Evolutionary conservation across 2,329 filamentous ascomycete genomes (phyloP), one percentile per base, ranked within the genome.

Genomic region (Tolypocladium album): DNA sequence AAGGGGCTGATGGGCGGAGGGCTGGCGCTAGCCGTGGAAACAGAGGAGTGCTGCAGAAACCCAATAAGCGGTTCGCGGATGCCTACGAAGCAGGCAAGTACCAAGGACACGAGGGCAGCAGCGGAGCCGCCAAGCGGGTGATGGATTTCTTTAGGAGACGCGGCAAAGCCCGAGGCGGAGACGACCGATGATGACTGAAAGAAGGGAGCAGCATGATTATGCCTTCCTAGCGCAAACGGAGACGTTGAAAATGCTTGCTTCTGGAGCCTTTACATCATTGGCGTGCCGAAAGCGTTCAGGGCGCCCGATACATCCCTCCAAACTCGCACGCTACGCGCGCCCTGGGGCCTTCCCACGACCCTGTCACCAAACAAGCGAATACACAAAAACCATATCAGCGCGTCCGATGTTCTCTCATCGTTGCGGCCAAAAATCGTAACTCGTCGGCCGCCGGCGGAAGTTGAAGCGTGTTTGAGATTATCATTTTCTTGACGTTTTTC

Each of bases 101-200:
- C 42, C 79, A 80, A 58, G 84, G 87, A 58, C 87, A 92, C 68
- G 87, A 87, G 39, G 93, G 93, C 53, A 95, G 89, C 72, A 93
- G 87, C 64, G 90, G 90, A 60, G 89, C 92, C 3, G 92, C 92
- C 17, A 88, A 92, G 72, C 87, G 91, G 70, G 94, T 99, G 45
- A 97, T 99, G 92, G 93, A 99, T 76, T 96, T 97, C 75, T 99
- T 99, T 79, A 83, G 94, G 67, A 83, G 92, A 72, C 84, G 92
- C 71, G 90, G 89, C 60, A 91, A 88, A 76, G 90, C 87, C 66
- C 81, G 88, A 69, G 83, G 81, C 60, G 81, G 81, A 43, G 82
- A 85, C 62, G 75, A 79, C 67, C 79, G 80, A 76, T 83, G 64
- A 70, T 60, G 60, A 61, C 24, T 3, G 40, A 50, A 31, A 34